phyloP scores from a whole-genome alignment of 768 basidiomycete genomes.

The Suillus cothurnatus region DNA sequence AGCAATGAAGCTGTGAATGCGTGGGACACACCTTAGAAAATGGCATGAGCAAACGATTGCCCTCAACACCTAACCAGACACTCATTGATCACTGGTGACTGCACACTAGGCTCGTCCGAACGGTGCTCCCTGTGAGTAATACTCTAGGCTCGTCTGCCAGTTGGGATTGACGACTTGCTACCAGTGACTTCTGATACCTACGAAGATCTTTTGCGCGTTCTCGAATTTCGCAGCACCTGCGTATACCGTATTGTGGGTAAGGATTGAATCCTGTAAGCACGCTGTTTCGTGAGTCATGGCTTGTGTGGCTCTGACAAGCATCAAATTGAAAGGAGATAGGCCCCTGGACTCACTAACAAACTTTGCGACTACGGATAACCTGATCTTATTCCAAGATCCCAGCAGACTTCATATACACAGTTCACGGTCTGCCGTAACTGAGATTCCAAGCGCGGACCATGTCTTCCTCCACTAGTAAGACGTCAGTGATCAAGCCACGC shows the following conservation, averaged over 20 bases:
- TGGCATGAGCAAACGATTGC: too few species aligned
- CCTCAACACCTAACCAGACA: too few species aligned
- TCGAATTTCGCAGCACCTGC: not conserved
- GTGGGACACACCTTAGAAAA: too few species aligned
- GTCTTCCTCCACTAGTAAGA: not conserved
- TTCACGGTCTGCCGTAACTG: not conserved
- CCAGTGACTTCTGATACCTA: not conserved
- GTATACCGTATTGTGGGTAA: too few species aligned
- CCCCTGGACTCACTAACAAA: not conserved
- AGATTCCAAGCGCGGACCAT: not conserved
- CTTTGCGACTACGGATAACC: too few species aligned
- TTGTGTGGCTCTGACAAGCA: fast-evolving
- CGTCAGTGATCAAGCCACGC: not conserved
- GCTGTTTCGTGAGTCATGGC: not conserved
- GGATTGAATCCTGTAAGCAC: not conserved
- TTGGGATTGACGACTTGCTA: too few species aligned
- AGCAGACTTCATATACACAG: not conserved
- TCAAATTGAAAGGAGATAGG: not conserved
- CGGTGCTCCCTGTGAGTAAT: not conserved
- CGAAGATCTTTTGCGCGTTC: not conserved
- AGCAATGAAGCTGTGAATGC: not conserved
- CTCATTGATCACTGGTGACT: not conserved
- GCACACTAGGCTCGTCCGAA: not conserved
- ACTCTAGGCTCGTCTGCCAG: not conserved
- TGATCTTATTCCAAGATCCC: not conserved